Conservation (phyloP, 257 asterid species). For the Fraxinus pennsylvanica region DNA sequence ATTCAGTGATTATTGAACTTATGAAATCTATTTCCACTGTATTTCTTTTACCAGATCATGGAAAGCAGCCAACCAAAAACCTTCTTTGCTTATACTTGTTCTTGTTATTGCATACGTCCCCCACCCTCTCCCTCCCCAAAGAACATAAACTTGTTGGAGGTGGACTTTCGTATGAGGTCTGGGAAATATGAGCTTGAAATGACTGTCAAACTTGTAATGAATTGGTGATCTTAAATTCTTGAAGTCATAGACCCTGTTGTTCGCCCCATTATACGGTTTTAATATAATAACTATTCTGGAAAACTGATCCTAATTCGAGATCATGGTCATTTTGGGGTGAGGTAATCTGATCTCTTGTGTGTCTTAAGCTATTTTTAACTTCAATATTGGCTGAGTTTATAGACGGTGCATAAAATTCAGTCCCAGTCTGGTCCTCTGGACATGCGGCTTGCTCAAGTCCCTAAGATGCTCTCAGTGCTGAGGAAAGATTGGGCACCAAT, state of each 20-base stretch:
- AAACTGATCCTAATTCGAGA: background rate
- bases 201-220: background rate
- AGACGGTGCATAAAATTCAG: slow-evolving; percentile 87
- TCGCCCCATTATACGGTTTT: background rate
- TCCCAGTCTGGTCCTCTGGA: slow-evolving; percentile 90
- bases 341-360: background rate
- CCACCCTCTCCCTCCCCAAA: background rate
- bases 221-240: background rate
- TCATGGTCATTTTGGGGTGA: background rate
- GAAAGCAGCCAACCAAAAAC: background rate
- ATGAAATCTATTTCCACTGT: background rate
- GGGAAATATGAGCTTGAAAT: background rate
- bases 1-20: background rate
- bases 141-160: background rate
- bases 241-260: background rate
- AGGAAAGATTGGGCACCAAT: slow-evolving; percentile 88
- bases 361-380: background rate
- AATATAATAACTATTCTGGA: background rate
- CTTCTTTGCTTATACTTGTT: background rate
- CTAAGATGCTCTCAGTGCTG: slow-evolving; percentile 86
- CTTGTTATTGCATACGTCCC: background rate
- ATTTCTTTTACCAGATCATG: background rate
- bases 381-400: slow-evolving; percentile 19
- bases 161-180: background rate
- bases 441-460: slow-evolving; percentile 88